Base-by-base conservation (phyloP, 2,329 filamentous ascomycete genomes). In the Neoascochyta sp. region DNA sequence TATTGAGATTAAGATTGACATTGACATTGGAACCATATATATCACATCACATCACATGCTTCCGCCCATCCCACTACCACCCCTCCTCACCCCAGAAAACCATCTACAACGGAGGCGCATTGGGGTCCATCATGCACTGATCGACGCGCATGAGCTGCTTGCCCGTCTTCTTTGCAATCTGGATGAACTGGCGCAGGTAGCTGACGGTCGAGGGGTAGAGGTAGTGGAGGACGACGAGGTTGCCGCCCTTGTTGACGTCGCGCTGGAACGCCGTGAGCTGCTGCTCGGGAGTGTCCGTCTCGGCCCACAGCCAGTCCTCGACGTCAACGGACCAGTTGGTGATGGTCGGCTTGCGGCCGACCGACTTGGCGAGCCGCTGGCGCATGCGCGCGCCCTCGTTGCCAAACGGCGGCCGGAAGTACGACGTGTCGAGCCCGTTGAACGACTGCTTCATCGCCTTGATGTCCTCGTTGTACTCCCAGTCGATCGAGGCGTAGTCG, bases 321-420 rank as follows among this genome's bases (percentile, higher is more conserved):
- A 83, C 75, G 48, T 85, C 80, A 24, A 85, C 75, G 48, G 72
- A 78, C 81, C 80, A 84, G 55, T 77, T 78, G 29, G 83, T 72
- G 23, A 83, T 73, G 1, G 76, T 71, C 9, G 73, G 67, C 2
- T 68, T 63, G 12, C 73, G 68, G 10, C 54, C 57, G 3, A 59
- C 41, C 58, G 57, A 24, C 13, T 67, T 65, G 0, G 78, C 74
- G 16, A 83, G 70, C 22, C 77, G 71, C 54, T 81, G 74, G 4
- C 81, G 72, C 64, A 80, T 79, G 24, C 80, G 73, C 1, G 80
- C 79, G 22, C 80, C 81, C 51, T 83, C 75, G 16, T 71, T 82
- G 22, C 81, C 81, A 49, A 80, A 85, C 0, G 81, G 81, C 5
- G 81, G 79, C 5, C 81, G 75, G 70, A 84, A 84, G 63, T 84